Evolutionary conservation across 345 rosid genomes (phyloP).

Genomic region (Carallia brachiata): DNA sequence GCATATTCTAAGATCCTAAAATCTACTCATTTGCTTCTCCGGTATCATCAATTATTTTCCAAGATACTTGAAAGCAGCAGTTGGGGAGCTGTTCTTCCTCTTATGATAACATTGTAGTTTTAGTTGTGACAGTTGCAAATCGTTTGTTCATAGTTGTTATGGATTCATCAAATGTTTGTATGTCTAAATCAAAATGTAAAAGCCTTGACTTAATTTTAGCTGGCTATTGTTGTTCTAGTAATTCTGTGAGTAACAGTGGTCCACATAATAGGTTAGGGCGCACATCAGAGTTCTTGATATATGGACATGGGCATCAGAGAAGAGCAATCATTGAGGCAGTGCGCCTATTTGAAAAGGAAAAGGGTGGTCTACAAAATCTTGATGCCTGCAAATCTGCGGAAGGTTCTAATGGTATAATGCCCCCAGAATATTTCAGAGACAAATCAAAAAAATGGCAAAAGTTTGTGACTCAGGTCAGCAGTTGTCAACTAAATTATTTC

Average conservation of each 20-base stretch:
- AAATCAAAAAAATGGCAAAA: slow-evolving; percentile 88
- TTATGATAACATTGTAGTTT: no score
- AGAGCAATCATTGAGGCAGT: slow-evolving; percentile 90
- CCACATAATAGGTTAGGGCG: slow-evolving; percentile 63
- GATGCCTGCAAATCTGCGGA: slow-evolving; percentile 40
- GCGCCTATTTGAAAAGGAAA: slow-evolving; percentile 66
- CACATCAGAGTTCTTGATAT: slow-evolving; percentile 78
- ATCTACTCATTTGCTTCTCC: slow-evolving; percentile 8
- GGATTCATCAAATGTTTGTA: slow-evolving; percentile 3
- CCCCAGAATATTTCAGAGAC: slow-evolving; percentile 63
- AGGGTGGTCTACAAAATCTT: slow-evolving; percentile 25
- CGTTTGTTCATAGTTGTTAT: neutral
- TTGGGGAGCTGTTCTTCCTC: no score
- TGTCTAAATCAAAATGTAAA: neutral
- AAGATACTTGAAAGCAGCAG: no score
- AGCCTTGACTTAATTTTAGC: neutral
- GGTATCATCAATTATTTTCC: no score
- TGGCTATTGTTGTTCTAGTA: neutral
- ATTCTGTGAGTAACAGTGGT: slow-evolving; percentile 8
- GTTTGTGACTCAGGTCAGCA: slow-evolving; percentile 77
- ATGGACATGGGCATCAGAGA: slow-evolving; percentile 92
- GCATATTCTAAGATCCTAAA: slow-evolving; percentile 20
- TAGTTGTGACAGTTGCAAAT: no score
- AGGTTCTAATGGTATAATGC: slow-evolving; percentile 32
- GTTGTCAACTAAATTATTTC: neutral